Percentiles rank a stretch among this genome's conserved stretches.
Evolutionary conservation across 768 basidiomycete species (phyloP).

Genomic region (Termitomyces sp.): DNA sequence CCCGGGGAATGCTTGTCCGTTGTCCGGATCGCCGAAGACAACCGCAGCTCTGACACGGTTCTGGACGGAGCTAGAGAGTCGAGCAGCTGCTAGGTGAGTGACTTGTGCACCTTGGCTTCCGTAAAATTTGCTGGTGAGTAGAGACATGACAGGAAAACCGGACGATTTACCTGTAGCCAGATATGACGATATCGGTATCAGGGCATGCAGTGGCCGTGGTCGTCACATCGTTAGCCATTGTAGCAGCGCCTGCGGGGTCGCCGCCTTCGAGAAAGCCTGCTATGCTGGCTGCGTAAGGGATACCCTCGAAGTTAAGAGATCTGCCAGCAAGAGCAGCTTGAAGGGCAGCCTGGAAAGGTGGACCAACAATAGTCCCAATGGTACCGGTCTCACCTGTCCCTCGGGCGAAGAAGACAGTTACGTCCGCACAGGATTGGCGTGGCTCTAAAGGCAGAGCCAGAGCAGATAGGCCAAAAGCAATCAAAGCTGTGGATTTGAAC

Average conservation of each 20-base stretch:
- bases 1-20: conserved; percentile 16
- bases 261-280: conserved; percentile 33
- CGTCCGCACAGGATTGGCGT: conserved; percentile 23
- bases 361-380: conserved; percentile 31
- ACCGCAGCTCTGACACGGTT: conserved; percentile 17
- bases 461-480: conserved; percentile 15
- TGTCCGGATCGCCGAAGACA: conserved; percentile 20
- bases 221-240: conserved; percentile 28
- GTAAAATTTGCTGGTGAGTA: background rate
- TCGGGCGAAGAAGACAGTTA: conserved; percentile 31
- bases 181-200: conserved; percentile 26
- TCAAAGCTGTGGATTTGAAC: conserved; percentile 10
- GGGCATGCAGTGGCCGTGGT: conserved; percentile 23
- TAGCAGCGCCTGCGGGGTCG: conserved; percentile 25
- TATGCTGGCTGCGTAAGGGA: conserved; percentile 29
- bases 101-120: conserved; percentile 29
- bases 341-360: conserved; percentile 28
- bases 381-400: conserved; percentile 28
- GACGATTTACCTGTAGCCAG: conserved; percentile 25
- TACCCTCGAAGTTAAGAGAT: conserved; percentile 29
- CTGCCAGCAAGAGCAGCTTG: conserved; percentile 20
- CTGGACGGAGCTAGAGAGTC: conserved; percentile 22
- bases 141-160: background rate
- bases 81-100: conserved; percentile 29
- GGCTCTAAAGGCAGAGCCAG: conserved; percentile 14